A percentile compares a stretch with the other conserved stretches of the same genome.
phyloP scores from a whole-genome alignment of 495 filamentous ascomycete species.

The Penicillium turbatum region DNA sequence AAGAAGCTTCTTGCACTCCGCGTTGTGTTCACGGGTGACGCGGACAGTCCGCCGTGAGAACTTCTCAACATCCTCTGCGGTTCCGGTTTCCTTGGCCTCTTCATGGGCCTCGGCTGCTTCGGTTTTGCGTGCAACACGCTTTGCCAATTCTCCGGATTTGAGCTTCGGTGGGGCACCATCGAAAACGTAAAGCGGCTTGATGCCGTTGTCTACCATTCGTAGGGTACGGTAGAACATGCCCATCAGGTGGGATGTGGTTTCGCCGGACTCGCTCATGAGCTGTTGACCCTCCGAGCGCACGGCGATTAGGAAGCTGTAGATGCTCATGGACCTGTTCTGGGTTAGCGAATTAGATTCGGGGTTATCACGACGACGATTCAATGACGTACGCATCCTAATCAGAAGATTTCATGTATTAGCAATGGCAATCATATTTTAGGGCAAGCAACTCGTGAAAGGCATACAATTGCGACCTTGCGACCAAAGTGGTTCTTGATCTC shows the following conservation, averaged over 20 bases:
- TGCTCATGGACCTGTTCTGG: constrained; percentile 81
- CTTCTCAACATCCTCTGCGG: constrained; percentile 94
- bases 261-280: constrained; percentile 86
- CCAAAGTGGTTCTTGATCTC: constrained; percentile 99
- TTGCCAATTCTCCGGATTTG: constrained; percentile 92
- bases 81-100: constrained; percentile 96
- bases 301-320: constrained; percentile 97
- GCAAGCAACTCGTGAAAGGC: constrained; percentile 27
- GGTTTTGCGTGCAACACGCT: constrained; percentile 84
- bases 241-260: constrained; percentile 97
- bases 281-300: constrained; percentile 95
- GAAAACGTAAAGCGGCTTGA: constrained; percentile 97
- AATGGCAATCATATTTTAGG: not conserved
- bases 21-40: constrained; percentile 94
- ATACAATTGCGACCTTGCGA: constrained; percentile 91
- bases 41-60: constrained; percentile 92
- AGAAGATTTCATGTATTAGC: not conserved
- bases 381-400: constrained; percentile 76
- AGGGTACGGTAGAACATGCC: constrained; percentile 99
- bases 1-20: constrained; percentile 83
- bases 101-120: constrained; percentile 84
- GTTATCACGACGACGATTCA: not conserved
- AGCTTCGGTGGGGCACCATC: constrained; percentile 95
- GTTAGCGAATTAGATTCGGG: constrained; percentile 15
- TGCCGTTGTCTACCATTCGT: constrained; percentile 96